Base-by-base conservation (phyloP, 2,329 filamentous ascomycete genomes). In the Neopestalotiopsis sp. region DNA sequence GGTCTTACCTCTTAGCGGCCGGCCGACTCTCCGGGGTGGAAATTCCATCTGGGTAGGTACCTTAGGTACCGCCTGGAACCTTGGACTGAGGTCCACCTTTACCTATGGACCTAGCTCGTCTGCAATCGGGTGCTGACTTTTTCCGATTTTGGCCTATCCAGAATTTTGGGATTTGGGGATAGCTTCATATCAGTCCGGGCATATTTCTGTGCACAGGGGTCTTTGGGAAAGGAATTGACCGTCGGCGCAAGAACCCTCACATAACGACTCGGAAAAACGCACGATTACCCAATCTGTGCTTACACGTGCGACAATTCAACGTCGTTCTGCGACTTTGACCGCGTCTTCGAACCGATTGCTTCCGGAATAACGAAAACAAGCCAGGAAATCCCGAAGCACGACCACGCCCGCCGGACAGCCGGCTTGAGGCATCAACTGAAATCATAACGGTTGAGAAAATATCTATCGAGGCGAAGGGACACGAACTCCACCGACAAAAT, bases 401-500 rank as follows among this genome's bases (percentile, higher is more conserved):
- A 63, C 38, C 32, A 12, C 12, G 6, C 30, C 63, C 12, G 38
- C 24, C 20, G 14, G 24, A 45, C 45, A 60, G 17, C 17, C 32
- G 30, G 61, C 57, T 32, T 57, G 17, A 13, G 64, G 30, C 59
- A 49, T 49, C 45, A 52, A 20, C 58, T 38, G 10, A 38, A 38
- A 38, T 10, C 34, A 6, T 17, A 64, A 56, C 24, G 57, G 58
- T 30, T 42, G 20, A 49, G 49, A 42, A 52, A 4, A 65, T 24
- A 38, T 38, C 34, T 6, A 7, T 38, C 34, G 34, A 10, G 10
- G 34, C 10, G 34, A 10, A 38, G 34, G 34, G 6, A 45, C 20
- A 38, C 45, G 13, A 9, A 34, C 7, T 40, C 45, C 32, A 20
- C 63, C 59, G 12, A 45, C 69, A 83, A 75, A 62, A 93, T 93